phyloP scores from a whole-genome alignment of 352 stramenopile genomes.

The Lagenidium sp. region DNA sequence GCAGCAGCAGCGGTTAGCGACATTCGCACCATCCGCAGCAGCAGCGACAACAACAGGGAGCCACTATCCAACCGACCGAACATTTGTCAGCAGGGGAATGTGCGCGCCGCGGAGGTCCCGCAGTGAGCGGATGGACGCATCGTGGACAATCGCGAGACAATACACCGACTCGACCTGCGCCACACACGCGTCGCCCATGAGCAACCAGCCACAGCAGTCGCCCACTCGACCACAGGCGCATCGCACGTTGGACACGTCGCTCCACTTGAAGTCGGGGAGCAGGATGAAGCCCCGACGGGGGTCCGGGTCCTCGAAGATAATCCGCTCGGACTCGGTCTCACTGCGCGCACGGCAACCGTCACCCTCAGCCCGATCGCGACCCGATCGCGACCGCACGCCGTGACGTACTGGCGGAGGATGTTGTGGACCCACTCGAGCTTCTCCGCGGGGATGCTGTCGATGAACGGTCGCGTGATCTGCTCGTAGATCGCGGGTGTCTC shows the following conservation, averaged over 20 bases:
- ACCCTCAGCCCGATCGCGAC: not conserved
- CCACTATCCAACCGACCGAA: constrained; percentile 51
- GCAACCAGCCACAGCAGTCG: no score
- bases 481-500: constrained; percentile 78
- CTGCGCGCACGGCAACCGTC: constrained; percentile 12
- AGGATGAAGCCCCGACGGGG: constrained; percentile 62
- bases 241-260: constrained; percentile 49
- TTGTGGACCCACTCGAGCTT: constrained; percentile 88
- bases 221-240: no score
- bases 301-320: constrained; percentile 69
- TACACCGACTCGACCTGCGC: constrained; percentile 69
- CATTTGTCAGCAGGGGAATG: constrained; percentile 56
- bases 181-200: not conserved
- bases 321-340: constrained; percentile 73
- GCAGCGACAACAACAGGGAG: no score
- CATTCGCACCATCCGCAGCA: not conserved
- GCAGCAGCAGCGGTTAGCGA: no score
- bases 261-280: constrained; percentile 84
- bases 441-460: constrained; percentile 58
- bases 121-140: constrained; percentile 61
- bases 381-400: not conserved
- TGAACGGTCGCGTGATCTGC: constrained; percentile 60
- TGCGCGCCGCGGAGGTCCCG: constrained; percentile 62
- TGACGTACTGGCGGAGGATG: constrained; percentile 76
- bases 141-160: constrained; percentile 72